These are phyloP conservation scores for Pichia thaimueangensis DNA, from an alignment of 805 yeast species.

Conservation along the genomic window DNA sequence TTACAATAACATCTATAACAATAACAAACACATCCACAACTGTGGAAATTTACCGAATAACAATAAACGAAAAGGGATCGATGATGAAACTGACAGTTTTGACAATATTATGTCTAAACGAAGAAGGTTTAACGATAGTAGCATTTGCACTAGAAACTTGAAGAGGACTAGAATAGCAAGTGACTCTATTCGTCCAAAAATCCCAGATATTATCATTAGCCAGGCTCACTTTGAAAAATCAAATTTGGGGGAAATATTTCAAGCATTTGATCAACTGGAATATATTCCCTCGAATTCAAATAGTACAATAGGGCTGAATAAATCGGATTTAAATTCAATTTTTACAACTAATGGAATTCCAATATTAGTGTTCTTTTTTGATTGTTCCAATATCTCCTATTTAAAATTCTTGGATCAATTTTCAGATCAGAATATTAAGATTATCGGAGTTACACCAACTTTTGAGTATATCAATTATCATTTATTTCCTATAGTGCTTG, in stretches of 20 bases:
- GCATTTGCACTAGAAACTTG: background rate
- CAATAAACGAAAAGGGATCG: too few relatives aligned
- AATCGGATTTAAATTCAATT: background rate
- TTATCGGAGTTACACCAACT: conserved; percentile 23
- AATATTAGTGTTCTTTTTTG: conserved; percentile 5
- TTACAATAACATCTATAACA: background rate
- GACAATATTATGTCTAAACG: background rate
- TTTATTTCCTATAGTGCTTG: conserved; percentile 26
- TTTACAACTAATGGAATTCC: background rate
- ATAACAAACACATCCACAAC: background rate
- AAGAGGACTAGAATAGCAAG: too few relatives aligned
- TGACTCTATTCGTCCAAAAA: too few relatives aligned
- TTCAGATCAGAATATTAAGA: background rate
- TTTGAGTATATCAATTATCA: conserved; percentile 11
- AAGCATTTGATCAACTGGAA: background rate
- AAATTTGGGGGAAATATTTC: background rate
- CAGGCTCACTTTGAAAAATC: conserved; percentile 6
- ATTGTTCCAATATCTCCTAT: conserved; percentile 1
- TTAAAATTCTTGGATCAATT: conserved; percentile 3
- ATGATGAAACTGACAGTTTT: background rate
- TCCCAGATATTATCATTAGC: conserved; percentile 11
- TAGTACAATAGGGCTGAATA: background rate
- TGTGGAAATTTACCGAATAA: too few relatives aligned
- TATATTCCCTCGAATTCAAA: conserved; percentile 1
- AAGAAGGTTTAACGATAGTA: background rate